Evolutionary conservation across 2,329 filamentous ascomycete species (phyloP), one percentile per base, ranked within the genome.

Genomic region (Botryotinia convoluta): DNA sequence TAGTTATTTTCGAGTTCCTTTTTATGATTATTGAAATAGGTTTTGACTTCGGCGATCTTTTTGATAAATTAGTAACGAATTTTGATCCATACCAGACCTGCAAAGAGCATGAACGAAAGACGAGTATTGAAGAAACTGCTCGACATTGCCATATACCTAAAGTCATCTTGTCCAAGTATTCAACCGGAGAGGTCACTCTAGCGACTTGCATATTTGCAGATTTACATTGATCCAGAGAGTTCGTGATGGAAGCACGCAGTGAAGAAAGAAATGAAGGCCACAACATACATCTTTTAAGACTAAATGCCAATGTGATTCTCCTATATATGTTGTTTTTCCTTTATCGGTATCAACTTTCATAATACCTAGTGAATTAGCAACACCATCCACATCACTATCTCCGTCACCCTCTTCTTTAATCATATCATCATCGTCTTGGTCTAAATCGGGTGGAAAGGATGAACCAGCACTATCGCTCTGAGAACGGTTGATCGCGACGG

Each of bases 11-110:
- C 93, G 74, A 95, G 87, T 77, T 98, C 94, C 80, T 96, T 95
- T 82, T 96, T 97, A 83, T 98, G 94, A 51, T 87, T 89, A 29
- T 84, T 84, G 79, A 97, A 98, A 83, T 96, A 98, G 77, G 92
- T 95, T 81, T 95, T 97, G 39, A 99, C 95, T 84, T 99, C 96
- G 16, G 93, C 87, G 76, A 99, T 96, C 87, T 92, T 57, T 64
- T 57, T 59, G 45, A 73, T 8, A 18, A 32, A 59, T 71, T 59
- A 73, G 65, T 59, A 64, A 64, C 8, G 1, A n/a, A n/a, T 51
- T 54, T 12, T 51, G 4, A 60, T 63, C 5, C 32, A 45, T 20
- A 37, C 48, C 4, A 61, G 22, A 69, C 12, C 39, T 70, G 14
- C 48, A n/a, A 45, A 62, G 4, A 32, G 35, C 42, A 7, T 29